Conservation (phyloP, 805 yeast species). For the Metschnikowia koreensis region DNA sequence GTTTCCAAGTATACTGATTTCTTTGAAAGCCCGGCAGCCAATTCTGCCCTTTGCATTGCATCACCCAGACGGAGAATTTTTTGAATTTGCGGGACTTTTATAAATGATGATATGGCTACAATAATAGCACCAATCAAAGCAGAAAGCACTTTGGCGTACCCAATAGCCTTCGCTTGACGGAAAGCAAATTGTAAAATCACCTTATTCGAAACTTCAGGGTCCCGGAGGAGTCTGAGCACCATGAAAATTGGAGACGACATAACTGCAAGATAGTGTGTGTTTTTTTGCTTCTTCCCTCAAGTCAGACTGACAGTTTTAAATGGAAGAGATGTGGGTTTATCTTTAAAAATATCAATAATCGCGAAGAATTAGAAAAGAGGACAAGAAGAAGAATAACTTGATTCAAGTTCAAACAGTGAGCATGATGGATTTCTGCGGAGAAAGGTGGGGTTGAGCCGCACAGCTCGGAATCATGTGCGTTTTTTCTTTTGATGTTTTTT, state of each 20-base stretch:
- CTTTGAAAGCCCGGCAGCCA: slow-evolving; percentile 38
- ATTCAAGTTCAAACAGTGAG: neutral
- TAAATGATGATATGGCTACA: slow-evolving; percentile 38
- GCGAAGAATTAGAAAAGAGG: no score
- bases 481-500: neutral
- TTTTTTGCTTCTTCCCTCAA: neutral
- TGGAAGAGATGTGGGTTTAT: no score
- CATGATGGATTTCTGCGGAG: neutral
- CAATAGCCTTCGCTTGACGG: slow-evolving; percentile 33
- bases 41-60: slow-evolving; percentile 25
- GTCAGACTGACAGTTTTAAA: no score
- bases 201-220: slow-evolving; percentile 41
- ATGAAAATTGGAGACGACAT: slow-evolving; percentile 13
- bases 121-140: slow-evolving; percentile 31
- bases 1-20: slow-evolving; percentile 38
- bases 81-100: slow-evolving; percentile 41
- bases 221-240: slow-evolving; percentile 33
- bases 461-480: slow-evolving; percentile 1
- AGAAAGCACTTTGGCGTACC: slow-evolving; percentile 34
- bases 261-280: neutral
- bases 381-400: no score
- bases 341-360: no score
- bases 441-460: slow-evolving; percentile 4
- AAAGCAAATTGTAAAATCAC: slow-evolving; percentile 38
- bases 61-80: slow-evolving; percentile 31